Conservation (phyloP, 768 basidiomycete species). For the Tulasnella calospora region DNA sequence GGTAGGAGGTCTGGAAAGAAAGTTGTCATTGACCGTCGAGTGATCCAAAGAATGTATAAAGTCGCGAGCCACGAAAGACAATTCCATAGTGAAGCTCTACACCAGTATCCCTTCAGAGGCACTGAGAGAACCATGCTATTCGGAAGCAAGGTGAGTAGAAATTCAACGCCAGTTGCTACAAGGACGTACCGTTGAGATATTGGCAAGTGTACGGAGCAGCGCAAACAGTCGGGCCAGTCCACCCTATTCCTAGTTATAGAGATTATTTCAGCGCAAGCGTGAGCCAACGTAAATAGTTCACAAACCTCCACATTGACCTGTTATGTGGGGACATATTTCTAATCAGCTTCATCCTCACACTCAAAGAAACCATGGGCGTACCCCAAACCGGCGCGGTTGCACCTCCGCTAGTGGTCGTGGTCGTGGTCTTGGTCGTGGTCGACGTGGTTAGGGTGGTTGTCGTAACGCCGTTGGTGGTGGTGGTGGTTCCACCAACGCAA, state of each 20-base stretch:
- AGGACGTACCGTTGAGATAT: not conserved
- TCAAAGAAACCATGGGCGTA: not conserved
- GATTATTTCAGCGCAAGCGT: not conserved
- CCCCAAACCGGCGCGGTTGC: not conserved
- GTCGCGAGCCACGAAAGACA: not conserved
- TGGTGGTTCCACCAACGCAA: not conserved
- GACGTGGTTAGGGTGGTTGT: not conserved
- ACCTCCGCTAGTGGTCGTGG: not conserved
- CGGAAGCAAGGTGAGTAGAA: not conserved
- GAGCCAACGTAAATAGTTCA: not conserved
- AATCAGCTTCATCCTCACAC: not conserved
- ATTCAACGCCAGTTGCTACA: not conserved
- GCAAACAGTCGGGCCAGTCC: conserved; percentile 18
- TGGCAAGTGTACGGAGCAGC: conserved; percentile 7
- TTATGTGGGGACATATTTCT: not conserved
- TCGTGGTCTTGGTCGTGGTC: not conserved
- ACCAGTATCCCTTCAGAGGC: not conserved
- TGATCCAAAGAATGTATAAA: not conserved
- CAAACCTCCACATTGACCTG: not conserved
- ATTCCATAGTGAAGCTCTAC: not conserved
- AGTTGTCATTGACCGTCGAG: too few species aligned
- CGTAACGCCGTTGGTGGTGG: conserved; percentile 10
- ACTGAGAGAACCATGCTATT: not conserved
- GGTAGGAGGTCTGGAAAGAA: too few species aligned
- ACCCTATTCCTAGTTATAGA: not conserved